Conservation (phyloP, 352 stramenopile species). For the Pythium rishiriense region DNA sequence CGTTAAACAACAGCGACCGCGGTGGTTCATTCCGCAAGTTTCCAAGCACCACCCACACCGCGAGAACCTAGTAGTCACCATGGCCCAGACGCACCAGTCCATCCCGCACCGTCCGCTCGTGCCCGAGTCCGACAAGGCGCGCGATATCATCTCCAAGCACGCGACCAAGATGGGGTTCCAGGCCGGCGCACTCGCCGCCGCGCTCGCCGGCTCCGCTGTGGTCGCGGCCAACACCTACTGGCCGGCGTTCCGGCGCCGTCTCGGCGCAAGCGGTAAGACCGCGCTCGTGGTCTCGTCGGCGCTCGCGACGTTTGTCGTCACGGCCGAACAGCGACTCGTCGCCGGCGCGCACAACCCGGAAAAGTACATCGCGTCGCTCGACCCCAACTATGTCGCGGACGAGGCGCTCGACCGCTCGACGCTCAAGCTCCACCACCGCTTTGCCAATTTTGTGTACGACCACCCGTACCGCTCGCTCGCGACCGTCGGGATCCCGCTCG, state of each 20-base stretch:
- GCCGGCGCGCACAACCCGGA: constrained; percentile 65
- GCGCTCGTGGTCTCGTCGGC: constrained; percentile 64
- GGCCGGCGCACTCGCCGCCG: constrained; percentile 38
- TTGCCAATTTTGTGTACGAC: constrained; percentile 78
- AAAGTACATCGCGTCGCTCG: constrained; percentile 58
- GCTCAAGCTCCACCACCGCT: constrained; percentile 56
- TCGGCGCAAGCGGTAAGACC: constrained; percentile 73
- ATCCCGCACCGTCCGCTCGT: background rate
- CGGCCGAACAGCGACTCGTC: constrained; percentile 57
- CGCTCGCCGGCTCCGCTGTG: constrained; percentile 34
- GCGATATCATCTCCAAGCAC: constrained; percentile 67
- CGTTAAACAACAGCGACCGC: background rate
- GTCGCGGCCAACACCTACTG: constrained; percentile 56
- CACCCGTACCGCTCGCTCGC: constrained; percentile 69
- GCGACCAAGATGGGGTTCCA: constrained; percentile 59
- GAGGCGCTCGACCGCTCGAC: constrained; percentile 31
- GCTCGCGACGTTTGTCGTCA: constrained; percentile 62
- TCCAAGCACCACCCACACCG: background rate
- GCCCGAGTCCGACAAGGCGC: constrained; percentile 20
- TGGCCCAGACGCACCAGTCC: background rate
- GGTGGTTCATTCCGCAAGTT: background rate
- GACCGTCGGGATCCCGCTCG: constrained; percentile 51
- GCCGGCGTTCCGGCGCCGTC: constrained; percentile 61
- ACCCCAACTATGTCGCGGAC: constrained; percentile 42
- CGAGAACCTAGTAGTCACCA: background rate